These are phyloP conservation scores for Nigrospora oryzae DNA, from an alignment of 2,329 filamentous ascomycete genomes.

Conservation along the genomic window DNA sequence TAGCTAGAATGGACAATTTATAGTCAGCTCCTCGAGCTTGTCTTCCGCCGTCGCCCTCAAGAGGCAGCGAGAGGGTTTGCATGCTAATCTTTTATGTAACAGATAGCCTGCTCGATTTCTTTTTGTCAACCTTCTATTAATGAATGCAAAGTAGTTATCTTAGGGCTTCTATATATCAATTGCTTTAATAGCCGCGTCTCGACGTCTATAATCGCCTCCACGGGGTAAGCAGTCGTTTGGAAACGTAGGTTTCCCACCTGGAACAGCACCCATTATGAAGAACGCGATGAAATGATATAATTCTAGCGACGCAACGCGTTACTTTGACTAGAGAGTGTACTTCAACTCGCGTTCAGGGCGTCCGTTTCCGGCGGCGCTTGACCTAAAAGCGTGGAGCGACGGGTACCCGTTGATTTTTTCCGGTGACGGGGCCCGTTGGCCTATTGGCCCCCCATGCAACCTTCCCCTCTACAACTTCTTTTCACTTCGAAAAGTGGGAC, in stretches of 20 bases:
- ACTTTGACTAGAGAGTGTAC: too few relatives aligned
- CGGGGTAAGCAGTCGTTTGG: background rate
- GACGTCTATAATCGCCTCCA: background rate
- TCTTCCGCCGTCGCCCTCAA: constrained; percentile 4
- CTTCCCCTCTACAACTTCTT: too few relatives aligned
- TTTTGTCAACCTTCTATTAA: constrained; percentile 2
- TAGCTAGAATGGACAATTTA: constrained; percentile 7
- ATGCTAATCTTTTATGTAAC: constrained; percentile 1
- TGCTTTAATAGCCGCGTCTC: background rate
- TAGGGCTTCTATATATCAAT: background rate
- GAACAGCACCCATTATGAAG: too few relatives aligned
- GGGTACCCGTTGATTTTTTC: too few relatives aligned
- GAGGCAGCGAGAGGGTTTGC: background rate
- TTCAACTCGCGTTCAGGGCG: too few relatives aligned
- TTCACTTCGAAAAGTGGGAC: too few relatives aligned
- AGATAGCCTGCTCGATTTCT: background rate
- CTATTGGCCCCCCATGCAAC: too few relatives aligned
- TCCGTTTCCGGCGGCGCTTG: too few relatives aligned
- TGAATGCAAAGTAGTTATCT: constrained; percentile 5
- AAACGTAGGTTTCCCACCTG: background rate
- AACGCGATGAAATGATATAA: too few relatives aligned
- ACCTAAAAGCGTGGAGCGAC: too few relatives aligned
- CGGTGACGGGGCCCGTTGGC: too few relatives aligned
- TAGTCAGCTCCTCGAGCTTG: constrained; percentile 5
- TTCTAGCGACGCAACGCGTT: too few relatives aligned